Evolutionary conservation across 306 rosid species (phyloP).

Genomic region (Spatholobus suberectus): DNA sequence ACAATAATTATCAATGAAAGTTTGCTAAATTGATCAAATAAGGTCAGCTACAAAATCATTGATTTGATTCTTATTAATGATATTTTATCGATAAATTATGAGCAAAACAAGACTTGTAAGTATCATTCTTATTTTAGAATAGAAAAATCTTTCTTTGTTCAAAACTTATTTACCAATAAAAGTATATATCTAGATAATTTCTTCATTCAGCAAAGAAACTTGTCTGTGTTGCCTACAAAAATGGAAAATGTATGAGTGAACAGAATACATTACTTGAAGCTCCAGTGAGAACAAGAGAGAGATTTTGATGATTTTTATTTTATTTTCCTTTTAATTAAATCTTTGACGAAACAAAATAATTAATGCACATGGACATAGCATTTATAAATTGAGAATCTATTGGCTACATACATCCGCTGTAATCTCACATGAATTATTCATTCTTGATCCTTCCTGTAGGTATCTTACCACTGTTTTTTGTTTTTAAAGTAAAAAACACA

Average conservation of each 20-base stretch:
- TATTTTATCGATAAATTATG: not conserved
- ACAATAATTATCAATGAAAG: not conserved
- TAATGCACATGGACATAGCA: not conserved
- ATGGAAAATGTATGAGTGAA: not conserved
- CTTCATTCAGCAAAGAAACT: not conserved
- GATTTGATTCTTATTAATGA: not conserved
- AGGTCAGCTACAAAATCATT: not conserved
- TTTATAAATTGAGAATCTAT: not conserved
- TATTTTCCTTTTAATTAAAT: not conserved
- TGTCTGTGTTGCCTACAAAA: not conserved
- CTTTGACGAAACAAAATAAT: not conserved
- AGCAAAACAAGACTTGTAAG: not conserved
- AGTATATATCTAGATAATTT: not conserved
- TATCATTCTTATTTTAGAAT: not conserved
- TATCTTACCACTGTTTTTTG: not conserved
- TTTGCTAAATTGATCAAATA: slow-evolving; percentile 5
- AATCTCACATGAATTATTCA: slow-evolving; percentile 22
- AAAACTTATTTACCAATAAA: not conserved
- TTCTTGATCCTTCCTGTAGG: slow-evolving; percentile 22
- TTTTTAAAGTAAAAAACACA: not conserved
- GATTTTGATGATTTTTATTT: not conserved
- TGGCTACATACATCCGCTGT: not conserved
- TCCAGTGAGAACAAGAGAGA: not conserved
- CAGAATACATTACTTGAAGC: not conserved
- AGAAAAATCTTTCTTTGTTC: not conserved